Base-by-base conservation (phyloP, 192 early-diverging fungal genomes). In the Ramicandelaber brevisporus region DNA sequence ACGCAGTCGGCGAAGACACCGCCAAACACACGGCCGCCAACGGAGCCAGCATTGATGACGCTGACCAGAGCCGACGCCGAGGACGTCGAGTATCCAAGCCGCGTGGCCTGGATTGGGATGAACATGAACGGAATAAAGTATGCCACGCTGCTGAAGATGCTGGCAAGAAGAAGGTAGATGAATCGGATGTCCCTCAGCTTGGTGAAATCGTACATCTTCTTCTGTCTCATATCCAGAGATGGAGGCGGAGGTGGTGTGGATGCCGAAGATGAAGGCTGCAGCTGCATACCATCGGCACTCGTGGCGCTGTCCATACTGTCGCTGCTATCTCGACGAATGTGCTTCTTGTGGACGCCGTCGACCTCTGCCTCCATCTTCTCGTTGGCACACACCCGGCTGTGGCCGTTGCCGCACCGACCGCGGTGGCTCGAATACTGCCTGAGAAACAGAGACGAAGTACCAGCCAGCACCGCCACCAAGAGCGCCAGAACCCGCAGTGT, bases 401-500 rank as follows among this genome's bases (percentile, higher is more conserved):
- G n/a, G n/a, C n/a, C n/a, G n/a, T n/a, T n/a, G n/a, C n/a, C n/a
- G n/a, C n/a, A n/a, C n/a, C n/a, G n/a, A n/a, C n/a, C 54, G 32
- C 30, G 41, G 10, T 30, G 21, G 38, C 30, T 37, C 0, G 54
- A 48, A 14, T 50, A 47, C 15, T 48, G 30, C 7, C 54, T 37
- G 14, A 56, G 48, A 0, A 47, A 48, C 47, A 63, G 47, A 44
- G 41, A 48, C 2, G 48, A 44, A 26, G 50, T 55, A 26, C 55
- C 42, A 3, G 45, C 38, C 11, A 59, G 36, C 6, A 59, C 41
- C 3, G 43, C 53, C 3, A 31, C 25, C 38, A 44, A 45, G 4
- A 61, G 46, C 0, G 57, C 61, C 10, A 53, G 52, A 11, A 64
- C 43, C 10, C 61, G 53, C 44, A 63, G 46, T 2, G 61, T 46